Base-by-base conservation (phyloP, 176 grass and related monocot species). In the Avena atlantica region DNA sequence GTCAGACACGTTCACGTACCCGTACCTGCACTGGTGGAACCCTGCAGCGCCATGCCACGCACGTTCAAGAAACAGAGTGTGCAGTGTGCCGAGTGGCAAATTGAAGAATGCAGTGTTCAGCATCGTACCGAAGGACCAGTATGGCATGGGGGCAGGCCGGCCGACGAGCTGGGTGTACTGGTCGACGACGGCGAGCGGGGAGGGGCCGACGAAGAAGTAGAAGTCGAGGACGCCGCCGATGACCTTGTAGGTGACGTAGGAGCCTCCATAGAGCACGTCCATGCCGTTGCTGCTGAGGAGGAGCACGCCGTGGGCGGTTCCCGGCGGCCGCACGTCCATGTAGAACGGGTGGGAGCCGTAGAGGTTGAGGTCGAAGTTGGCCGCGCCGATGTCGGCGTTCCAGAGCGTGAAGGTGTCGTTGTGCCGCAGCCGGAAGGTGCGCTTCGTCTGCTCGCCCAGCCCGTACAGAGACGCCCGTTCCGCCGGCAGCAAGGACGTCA, bases 131-230 rank as follows among this genome's bases (percentile, higher is more conserved):
- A 98, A 95, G 0, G 96, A 95, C 96, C 96, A 98, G 57, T 94
- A 98, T 0, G 93, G 93, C 96, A 98, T 98, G 13, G 96, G 81
- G 3, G 58, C 48, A 0, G 96, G 91, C 20, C 96, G 90, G 5
- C 96, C 96, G 71, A 94, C 79, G 90, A 98, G 91, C 88, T 92
- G 80, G 4, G 96, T 98, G 92, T 95, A 98, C 86, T 98, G 96
- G 64, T 92, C 90, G 44, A 95, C 75, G 78, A 98, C 91, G 48
- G 77, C 70, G 15, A 94, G 90, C 7, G 96, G 96, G 1, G 84
- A 67, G 0, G 93, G 93, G 1, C 96, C 93, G 1, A 88, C 88
- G 11, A 98, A 98, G 81, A 98, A 95, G 81, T 98, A 98, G 55
- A 98, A 90, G 68, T 98, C 96, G 0, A 98, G 87, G 14, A 98